Evolutionary conservation across 139 green algal genomes (phyloP).

Genomic region (Chlorella vulgaris): DNA sequence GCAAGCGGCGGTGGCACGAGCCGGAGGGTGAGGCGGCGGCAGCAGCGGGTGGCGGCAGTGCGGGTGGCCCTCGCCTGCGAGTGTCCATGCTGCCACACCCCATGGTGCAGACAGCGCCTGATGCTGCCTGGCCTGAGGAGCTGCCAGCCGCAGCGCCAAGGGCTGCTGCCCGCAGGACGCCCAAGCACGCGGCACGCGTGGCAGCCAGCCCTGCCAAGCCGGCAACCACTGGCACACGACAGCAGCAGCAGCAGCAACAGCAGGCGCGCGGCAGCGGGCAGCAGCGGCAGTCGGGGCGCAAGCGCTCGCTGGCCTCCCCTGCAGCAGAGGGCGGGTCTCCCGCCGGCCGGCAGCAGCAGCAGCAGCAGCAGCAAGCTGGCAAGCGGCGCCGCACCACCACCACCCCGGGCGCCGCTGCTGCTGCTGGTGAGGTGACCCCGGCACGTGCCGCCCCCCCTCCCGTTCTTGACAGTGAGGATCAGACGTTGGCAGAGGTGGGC

Average conservation of each 20-base stretch:
- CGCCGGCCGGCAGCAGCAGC: too few species aligned
- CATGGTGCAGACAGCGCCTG: conserved; percentile 19
- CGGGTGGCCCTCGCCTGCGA: not conserved
- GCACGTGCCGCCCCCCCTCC: not conserved
- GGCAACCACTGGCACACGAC: not conserved
- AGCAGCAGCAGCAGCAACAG: conserved; percentile 2
- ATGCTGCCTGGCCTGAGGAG: not conserved
- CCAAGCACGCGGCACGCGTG: not conserved
- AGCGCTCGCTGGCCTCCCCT: too few species aligned
- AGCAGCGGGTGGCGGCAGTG: not conserved
- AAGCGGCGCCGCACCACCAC: conserved; percentile 16
- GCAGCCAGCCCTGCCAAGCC: conserved; percentile 7
- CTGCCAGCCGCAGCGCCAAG: not conserved
- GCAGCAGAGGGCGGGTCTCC: too few species aligned
- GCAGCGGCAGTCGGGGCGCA: not conserved
- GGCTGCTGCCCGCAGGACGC: not conserved
- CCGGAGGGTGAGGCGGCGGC: not conserved
- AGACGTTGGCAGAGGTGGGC: conserved; percentile 16
- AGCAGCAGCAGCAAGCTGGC: not conserved
- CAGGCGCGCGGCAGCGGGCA: not conserved
- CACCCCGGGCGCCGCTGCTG: not conserved
- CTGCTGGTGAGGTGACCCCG: conserved; percentile 13
- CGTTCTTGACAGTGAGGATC: conserved; percentile 25
- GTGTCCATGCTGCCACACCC: conserved; percentile 28
- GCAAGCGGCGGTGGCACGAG: not conserved